Conservation (phyloP, 179 eudicot species). For the Kewa caespitosa region DNA sequence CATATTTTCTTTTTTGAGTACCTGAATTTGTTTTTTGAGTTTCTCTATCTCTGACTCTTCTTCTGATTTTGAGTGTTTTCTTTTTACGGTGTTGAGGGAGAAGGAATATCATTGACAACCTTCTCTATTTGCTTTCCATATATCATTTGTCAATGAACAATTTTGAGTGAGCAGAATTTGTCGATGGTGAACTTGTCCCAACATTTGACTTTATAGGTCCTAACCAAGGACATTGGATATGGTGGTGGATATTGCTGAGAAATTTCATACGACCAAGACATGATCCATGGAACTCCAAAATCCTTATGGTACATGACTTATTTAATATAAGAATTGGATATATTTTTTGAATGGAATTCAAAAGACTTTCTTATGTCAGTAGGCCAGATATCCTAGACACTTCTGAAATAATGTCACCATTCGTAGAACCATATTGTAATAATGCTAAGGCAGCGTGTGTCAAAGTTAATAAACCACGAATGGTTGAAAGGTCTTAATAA, state of each 20-base stretch:
- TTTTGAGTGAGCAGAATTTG: neutral
- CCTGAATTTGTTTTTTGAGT: neutral
- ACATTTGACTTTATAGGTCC: neutral
- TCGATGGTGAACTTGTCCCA: neutral
- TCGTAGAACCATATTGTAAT: neutral
- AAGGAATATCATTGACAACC: neutral
- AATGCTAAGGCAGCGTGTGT: neutral
- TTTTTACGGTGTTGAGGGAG: neutral
- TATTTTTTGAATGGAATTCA: neutral
- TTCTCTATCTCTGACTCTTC: neutral
- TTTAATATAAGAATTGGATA: neutral
- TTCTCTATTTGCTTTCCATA: neutral
- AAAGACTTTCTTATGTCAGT: neutral
- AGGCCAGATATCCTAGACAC: neutral
- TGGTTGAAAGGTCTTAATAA: neutral
- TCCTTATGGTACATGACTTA: neutral
- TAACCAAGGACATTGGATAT: neutral
- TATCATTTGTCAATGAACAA: neutral
- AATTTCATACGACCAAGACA: neutral
- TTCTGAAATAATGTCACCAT: neutral
- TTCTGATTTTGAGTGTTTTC: neutral
- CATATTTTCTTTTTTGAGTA: neutral
- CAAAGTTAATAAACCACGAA: neutral
- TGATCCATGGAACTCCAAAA: neutral
- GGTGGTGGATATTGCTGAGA: neutral